These are phyloP conservation scores for Leishmania martiniquensis DNA, from an alignment of 208 protist species.

Conservation along the genomic window DNA sequence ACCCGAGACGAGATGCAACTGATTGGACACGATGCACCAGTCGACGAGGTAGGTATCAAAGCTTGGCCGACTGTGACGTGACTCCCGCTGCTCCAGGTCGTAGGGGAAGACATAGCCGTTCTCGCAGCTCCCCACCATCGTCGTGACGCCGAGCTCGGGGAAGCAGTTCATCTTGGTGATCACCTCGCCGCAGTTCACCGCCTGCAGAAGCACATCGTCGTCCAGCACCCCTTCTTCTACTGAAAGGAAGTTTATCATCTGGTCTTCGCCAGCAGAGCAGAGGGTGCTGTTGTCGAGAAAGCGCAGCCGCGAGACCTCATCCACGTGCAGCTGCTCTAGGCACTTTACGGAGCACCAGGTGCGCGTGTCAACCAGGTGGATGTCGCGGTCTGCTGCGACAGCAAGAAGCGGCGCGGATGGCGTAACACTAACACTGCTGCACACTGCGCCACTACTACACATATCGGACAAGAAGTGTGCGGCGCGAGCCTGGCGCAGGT, in stretches of 20 bases:
- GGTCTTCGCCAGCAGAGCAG: slow-evolving; percentile 85
- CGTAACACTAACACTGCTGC: slow-evolving; percentile 61
- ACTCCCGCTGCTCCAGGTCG: slow-evolving; percentile 57
- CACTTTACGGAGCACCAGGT: slow-evolving; percentile 49
- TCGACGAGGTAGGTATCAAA: slow-evolving; percentile 81
- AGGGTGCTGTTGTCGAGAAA: slow-evolving; percentile 63
- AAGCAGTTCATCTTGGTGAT: slow-evolving; percentile 78
- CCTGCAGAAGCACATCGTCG: slow-evolving; percentile 79
- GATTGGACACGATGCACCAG: slow-evolving; percentile 54
- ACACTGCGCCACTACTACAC: slow-evolving; percentile 39
- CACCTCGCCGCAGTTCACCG: slow-evolving; percentile 74
- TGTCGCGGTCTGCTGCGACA: slow-evolving; percentile 56
- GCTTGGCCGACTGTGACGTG: slow-evolving; percentile 45
- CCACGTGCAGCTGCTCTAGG: slow-evolving; percentile 74
- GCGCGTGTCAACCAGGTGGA: slow-evolving; percentile 71
- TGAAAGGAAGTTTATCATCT: slow-evolving; percentile 88
- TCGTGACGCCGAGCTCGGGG: slow-evolving; percentile 34
- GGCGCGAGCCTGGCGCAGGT: slow-evolving; percentile 50
- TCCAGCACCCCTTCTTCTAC: slow-evolving; percentile 51
- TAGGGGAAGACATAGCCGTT: slow-evolving; percentile 81
- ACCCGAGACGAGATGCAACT: slow-evolving; percentile 61
- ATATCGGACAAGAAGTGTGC: slow-evolving; percentile 74
- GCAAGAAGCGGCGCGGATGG: slow-evolving; percentile 45
- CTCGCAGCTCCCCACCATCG: slow-evolving; percentile 83
- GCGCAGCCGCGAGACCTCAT: slow-evolving; percentile 83